phyloP scores from a whole-genome alignment of 2,329 filamentous ascomycete species.

The Cercospora beticola region DNA sequence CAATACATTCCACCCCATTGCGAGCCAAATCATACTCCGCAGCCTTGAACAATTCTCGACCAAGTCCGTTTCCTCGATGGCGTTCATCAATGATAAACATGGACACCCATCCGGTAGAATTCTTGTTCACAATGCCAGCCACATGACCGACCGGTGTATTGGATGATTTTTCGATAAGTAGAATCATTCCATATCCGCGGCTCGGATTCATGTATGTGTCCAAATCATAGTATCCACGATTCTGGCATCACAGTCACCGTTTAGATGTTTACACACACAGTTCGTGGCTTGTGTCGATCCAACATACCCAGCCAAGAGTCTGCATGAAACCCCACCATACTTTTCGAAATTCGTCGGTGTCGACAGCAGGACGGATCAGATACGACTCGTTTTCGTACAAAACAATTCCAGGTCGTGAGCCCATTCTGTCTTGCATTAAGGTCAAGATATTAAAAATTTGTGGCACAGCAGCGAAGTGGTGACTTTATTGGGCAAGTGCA shows the following conservation, averaged over 20 bases:
- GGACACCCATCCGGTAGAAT: not conserved
- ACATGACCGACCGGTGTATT: not conserved
- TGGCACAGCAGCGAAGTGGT: not conserved
- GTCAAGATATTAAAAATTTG: not conserved
- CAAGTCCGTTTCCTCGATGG: not conserved
- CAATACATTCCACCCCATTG: not conserved
- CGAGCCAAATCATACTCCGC: not conserved
- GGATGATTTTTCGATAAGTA: conserved; percentile 30
- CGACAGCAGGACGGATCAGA: conserved; percentile 21
- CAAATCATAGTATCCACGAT: conserved; percentile 38
- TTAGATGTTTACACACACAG: not conserved
- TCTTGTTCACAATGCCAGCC: not conserved
- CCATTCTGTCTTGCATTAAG: not conserved
- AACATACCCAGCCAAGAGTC: conserved; percentile 38
- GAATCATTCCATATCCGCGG: conserved; percentile 34
- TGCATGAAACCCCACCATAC: conserved; percentile 42
- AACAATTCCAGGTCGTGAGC: not conserved
- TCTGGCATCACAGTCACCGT: conserved; percentile 27
- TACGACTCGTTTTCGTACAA: conserved; percentile 22
- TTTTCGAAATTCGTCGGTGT: conserved; percentile 22
- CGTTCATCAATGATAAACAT: not conserved
- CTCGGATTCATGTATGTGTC: conserved; percentile 37
- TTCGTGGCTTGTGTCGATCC: conserved; percentile 1
- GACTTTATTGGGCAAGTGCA: not conserved
- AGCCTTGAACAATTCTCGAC: not conserved